These are phyloP conservation scores for Pseudopyrenochaeta lycopersici DNA, from an alignment of 2,329 filamentous ascomycete species.

Conservation along the genomic window DNA sequence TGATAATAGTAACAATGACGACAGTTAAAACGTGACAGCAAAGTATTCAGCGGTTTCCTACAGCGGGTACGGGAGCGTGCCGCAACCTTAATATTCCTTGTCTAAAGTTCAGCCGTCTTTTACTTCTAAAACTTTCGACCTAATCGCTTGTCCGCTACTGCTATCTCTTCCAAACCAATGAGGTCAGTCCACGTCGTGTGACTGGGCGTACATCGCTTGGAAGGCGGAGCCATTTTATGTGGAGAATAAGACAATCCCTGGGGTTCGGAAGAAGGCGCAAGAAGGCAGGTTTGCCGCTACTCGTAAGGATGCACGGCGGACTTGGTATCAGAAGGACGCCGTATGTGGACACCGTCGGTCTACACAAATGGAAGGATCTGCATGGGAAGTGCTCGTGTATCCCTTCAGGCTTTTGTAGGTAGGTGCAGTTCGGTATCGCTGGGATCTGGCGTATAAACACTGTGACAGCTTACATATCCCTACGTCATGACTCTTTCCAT, in stretches of 20 bases:
- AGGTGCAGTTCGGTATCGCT: not conserved
- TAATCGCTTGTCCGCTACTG: no score
- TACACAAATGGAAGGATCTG: not conserved
- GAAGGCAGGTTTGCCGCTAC: slow-evolving; percentile 1
- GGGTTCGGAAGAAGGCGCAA: slow-evolving; percentile 13
- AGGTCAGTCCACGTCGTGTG: not conserved
- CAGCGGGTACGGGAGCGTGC: slow-evolving; percentile 2
- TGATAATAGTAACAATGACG: not conserved
- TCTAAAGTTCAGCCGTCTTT: not conserved
- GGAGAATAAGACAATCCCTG: not conserved
- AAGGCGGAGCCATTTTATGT: not conserved
- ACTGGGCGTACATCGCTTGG: not conserved
- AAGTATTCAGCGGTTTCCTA: not conserved
- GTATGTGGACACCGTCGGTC: not conserved
- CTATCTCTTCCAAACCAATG: not conserved
- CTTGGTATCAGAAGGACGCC: not conserved
- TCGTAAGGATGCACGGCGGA: slow-evolving; percentile 1
- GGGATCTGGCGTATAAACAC: not conserved
- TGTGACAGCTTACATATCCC: not conserved
- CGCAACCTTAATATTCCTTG: slow-evolving; percentile 6
- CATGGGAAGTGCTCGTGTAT: slow-evolving; percentile 7
- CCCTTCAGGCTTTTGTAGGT: not conserved
- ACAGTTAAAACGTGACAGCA: not conserved
- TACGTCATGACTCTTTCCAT: not conserved
- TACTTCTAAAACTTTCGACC: not conserved